These are phyloP conservation scores for Clarkia xantiana DNA, from an alignment of 345 rosid species.

Conservation along the genomic window DNA sequence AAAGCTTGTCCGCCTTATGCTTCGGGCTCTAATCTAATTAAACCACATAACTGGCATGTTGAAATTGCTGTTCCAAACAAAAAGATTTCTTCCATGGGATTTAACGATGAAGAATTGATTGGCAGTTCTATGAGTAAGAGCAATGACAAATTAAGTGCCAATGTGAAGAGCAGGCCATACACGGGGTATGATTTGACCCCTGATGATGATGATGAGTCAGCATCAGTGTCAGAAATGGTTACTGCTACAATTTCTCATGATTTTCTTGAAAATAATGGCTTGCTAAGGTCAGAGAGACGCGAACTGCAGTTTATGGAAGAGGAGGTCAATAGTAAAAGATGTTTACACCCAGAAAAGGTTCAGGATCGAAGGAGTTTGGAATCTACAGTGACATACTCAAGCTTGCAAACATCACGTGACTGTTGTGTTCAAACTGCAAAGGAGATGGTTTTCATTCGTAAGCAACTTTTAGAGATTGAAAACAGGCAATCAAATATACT, in stretches of 20 bases:
- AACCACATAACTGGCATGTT: constrained; percentile 61
- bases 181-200: constrained; percentile 36
- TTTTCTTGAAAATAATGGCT: constrained; percentile 22
- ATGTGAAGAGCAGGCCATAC: constrained; percentile 26
- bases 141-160: constrained; percentile 29
- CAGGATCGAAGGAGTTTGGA: constrained; percentile 55
- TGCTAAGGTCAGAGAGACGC: constrained; percentile 23
- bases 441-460: constrained; percentile 61
- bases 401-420: constrained; percentile 29
- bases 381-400: constrained; percentile 54
- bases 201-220: constrained; percentile 55
- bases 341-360: constrained; percentile 25
- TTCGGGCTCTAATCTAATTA: constrained; percentile 25
- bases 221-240: constrained; percentile 31
- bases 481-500: constrained; percentile 53
- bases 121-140: constrained; percentile 59
- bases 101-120: constrained; percentile 69
- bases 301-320: constrained; percentile 32
- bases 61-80: constrained; percentile 58
- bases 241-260: constrained; percentile 38
- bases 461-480: constrained; percentile 71
- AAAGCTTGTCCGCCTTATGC: constrained; percentile 28
- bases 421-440: constrained; percentile 45
- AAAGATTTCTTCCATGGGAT: constrained; percentile 20
- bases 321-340: constrained; percentile 32